Evolutionary conservation across 768 basidiomycete genomes (phyloP).

Genomic region (Boletus tylopilopsis): DNA sequence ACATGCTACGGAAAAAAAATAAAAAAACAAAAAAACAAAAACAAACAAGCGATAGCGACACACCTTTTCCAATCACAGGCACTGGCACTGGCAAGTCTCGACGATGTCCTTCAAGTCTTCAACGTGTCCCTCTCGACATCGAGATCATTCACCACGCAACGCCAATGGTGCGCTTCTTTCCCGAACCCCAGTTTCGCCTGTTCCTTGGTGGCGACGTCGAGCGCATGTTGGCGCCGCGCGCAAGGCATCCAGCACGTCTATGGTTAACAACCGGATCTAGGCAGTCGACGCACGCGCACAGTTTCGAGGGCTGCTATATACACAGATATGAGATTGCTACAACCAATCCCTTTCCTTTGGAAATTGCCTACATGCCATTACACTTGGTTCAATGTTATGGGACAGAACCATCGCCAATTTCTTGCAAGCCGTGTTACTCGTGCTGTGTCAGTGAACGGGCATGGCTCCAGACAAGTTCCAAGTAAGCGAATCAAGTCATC

Average conservation of each 20-base stretch:
- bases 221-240: conserved; percentile 36
- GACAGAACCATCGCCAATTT: no score
- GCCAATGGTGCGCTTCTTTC: conserved; percentile 37
- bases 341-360: no score
- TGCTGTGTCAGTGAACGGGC: no score
- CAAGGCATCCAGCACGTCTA: conserved; percentile 47
- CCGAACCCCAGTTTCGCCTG: conserved; percentile 34
- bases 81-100: no score
- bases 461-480: no score
- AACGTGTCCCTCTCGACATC: conserved; percentile 51
- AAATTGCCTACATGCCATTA: no score
- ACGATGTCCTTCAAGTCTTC: conserved; percentile 55
- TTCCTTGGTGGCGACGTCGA: conserved; percentile 37
- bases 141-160: conserved; percentile 27
- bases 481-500: no score
- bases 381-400: no score
- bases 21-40: conserved; percentile 6
- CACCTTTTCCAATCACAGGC: conserved; percentile 66
- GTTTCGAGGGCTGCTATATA: conserved; percentile 30
- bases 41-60: conserved; percentile 22
- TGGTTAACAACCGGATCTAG: conserved; percentile 45
- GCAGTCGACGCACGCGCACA: conserved; percentile 40
- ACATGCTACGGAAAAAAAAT: conserved; percentile 23
- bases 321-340: no score
- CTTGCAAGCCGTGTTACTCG: no score